Base-by-base conservation (phyloP, 805 yeast species). In the Suhomyces sp. region DNA sequence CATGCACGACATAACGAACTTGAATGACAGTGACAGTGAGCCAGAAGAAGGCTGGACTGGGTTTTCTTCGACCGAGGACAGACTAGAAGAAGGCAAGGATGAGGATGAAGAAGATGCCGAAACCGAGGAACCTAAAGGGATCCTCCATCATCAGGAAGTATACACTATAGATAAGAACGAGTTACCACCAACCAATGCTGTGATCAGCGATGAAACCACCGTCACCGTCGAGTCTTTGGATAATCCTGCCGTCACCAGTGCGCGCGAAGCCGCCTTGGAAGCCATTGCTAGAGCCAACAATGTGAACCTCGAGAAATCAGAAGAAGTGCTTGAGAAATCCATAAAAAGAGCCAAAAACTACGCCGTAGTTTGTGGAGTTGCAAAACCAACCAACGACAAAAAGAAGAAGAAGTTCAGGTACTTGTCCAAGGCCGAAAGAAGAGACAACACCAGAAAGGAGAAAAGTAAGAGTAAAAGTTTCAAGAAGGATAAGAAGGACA, bases 341-440 rank as follows among this genome's bases (percentile, higher is more conserved):
- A 84, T 93, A 48, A 78, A 82, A 48, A 78, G 89, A 63, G 97
- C 97, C 1, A 83, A 86, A 61, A 83, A 88, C 65, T 91, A 93
- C 62, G 97, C 97, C 1, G 82, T 81, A 58, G 70, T 86, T 58
- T 66, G 70, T 48, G 84, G 88, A 15, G 80, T 77, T 58, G 68
- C 77, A 42, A 80, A 82, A 59, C 70, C 75, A 27, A 41, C 38
- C 33, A 58, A 63, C 50, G 70, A 69, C 52, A 70, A 67, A 56
- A 81, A 78, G 71, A 87, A 86, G 80, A 86, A 84, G 79, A 92
- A 92, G 79, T 91, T 91, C 65, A 83, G 97, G 71, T 93, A 92
- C 62, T 78, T 92, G 68, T 82, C 94, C 48, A 90, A 90, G 68
- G 72, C 77, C 26, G 97, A 91, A 71, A 82, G 98, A 70, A 84